Conservation (phyloP, 2,329 filamentous ascomycete genomes). For the Penicillium verrucosum region DNA sequence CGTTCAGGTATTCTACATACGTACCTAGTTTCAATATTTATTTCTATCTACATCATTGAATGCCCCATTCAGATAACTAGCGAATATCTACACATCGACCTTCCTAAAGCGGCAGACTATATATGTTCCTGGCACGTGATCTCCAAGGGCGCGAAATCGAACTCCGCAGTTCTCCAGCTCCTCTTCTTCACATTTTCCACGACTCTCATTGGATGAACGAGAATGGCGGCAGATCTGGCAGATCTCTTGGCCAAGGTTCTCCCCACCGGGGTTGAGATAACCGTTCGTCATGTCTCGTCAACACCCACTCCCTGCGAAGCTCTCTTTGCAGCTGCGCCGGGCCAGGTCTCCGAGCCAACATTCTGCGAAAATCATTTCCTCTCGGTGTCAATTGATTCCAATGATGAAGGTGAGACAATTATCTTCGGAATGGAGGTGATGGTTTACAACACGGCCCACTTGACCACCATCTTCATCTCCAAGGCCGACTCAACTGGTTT, state of each 20-base stretch:
- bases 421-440: constrained; percentile 83
- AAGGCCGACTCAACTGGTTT: constrained; percentile 97
- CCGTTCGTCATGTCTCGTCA: constrained; percentile 82
- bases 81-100: background rate
- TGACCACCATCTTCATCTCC: constrained; percentile 88
- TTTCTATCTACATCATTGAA: background rate
- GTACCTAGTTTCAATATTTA: background rate
- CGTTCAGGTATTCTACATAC: background rate
- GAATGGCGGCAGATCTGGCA: constrained; percentile 36
- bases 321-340: constrained; percentile 75
- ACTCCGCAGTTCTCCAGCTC: constrained; percentile 14
- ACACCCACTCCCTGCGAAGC: constrained; percentile 70
- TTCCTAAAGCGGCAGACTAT: background rate
- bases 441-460: constrained; percentile 75
- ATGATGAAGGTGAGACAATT: constrained; percentile 54
- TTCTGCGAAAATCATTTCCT: constrained; percentile 84
- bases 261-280: constrained; percentile 57
- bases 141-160: constrained; percentile 8
- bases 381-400: constrained; percentile 51
- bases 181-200: constrained; percentile 17
- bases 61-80: background rate
- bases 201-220: constrained; percentile 17
- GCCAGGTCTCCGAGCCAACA: constrained; percentile 69
- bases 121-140: constrained; percentile 19
- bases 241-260: constrained; percentile 53